Base-by-base conservation (phyloP, 2,329 filamentous ascomycete genomes). In the Ophiostoma piceae region DNA sequence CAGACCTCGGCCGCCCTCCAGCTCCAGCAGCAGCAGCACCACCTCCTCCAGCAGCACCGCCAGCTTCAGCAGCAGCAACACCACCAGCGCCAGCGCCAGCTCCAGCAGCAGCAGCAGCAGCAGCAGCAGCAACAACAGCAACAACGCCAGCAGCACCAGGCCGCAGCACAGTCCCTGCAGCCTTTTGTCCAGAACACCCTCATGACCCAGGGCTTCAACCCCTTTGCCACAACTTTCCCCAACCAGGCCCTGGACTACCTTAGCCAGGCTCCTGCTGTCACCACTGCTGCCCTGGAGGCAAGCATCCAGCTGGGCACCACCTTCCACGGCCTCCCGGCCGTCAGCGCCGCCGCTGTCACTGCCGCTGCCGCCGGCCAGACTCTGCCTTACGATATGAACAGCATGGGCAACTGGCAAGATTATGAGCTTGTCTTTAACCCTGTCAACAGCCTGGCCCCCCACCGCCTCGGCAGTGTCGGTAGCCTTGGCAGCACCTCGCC, bases 381-480 rank as follows among this genome's bases (percentile, higher is more conserved):
- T 19, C 83, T 84, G 80, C 87, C 82, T 77, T 92, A 82, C 89
- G 87, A 78, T 67, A 79, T 85, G 72, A 85, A 88, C 73, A 47
- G 16, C 43, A 88, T 91, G 81, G 87, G 89, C 67, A 89, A 90
- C 74, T 93, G 90, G 88, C 88, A 92, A 73, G 92, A 96, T 76
- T 91, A 96, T 75, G 88, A 91, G 64, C 82, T 86, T 72, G 79
- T 79, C 64, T 79, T 78, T 67, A 78, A 76, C 37, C 79, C 78
- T 9, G 69, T 78, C 1, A 80, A 85, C 76, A 79, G 79, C 8
- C 77, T 84, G 8, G 77, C 80, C 5, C 79, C 80, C 19, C 51
- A 71, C 62, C 72, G 71, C 4, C 67, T 71, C 8, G 71, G 71
- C 43, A 72, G 72, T 68, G 79, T 82, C 66, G 76, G 76, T 69